phyloP scores from a whole-genome alignment of 805 yeast species.

The Teunomyces funiuensis region DNA sequence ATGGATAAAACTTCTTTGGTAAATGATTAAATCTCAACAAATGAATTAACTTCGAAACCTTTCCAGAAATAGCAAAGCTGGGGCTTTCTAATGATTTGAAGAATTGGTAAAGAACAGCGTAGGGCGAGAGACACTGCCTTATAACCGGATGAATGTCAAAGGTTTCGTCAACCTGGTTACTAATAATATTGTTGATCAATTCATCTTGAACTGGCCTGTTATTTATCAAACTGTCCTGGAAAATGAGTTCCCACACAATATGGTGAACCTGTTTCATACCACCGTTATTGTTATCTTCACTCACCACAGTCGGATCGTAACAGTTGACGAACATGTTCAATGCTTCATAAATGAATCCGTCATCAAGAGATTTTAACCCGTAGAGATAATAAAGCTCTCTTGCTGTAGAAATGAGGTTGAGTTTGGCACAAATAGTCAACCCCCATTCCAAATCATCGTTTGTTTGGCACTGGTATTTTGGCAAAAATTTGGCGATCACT shows the following conservation, averaged over 20 bases:
- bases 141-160: conserved; percentile 52
- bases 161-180: conserved; percentile 32
- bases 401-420: conserved; percentile 60
- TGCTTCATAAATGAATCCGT: conserved; percentile 62
- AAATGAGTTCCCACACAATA: conserved; percentile 58
- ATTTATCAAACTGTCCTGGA: conserved; percentile 56
- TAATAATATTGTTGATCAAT: conserved; percentile 50
- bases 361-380: conserved; percentile 49
- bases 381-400: conserved; percentile 50
- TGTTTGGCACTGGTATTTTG: conserved; percentile 58
- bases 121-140: conserved; percentile 70
- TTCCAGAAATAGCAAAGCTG: conserved; percentile 24
- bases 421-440: conserved; percentile 66
- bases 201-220: conserved; percentile 58
- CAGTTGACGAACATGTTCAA: conserved; percentile 63
- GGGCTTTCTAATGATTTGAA: conserved; percentile 28
- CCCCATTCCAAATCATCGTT: conserved; percentile 83
- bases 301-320: conserved; percentile 42
- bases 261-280: conserved; percentile 48
- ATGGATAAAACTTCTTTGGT: conserved; percentile 50
- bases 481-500: conserved; percentile 57
- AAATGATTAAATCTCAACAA: conserved; percentile 41
- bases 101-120: conserved; percentile 59
- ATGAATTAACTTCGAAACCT: conserved; percentile 50
- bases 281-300: conserved; percentile 17